Conservation (phyloP, 176 grass and related monocot species). For the Cenchrus purpureus region DNA sequence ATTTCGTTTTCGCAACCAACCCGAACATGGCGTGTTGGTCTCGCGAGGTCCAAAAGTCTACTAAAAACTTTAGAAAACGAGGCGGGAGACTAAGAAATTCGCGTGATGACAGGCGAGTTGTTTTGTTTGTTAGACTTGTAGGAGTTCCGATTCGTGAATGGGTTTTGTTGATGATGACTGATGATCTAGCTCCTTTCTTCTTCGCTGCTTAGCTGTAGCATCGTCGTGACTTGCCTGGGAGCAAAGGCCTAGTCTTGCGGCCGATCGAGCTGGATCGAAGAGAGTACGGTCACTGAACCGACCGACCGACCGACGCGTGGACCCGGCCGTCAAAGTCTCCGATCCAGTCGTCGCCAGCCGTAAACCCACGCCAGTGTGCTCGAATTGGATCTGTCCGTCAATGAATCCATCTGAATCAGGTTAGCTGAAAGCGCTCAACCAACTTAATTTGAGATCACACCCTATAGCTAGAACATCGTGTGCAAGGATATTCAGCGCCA, state of each 20-base stretch:
- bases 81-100: background rate
- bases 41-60: constrained; percentile 26
- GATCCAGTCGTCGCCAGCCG: constrained; percentile 16
- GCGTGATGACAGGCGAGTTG: constrained; percentile 13
- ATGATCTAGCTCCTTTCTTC: background rate
- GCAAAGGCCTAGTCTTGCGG: background rate
- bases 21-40: constrained; percentile 32
- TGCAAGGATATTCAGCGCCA: background rate
- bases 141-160: background rate
- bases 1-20: constrained; percentile 8
- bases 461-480: too few relatives aligned
- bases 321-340: constrained; percentile 52
- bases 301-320: constrained; percentile 2
- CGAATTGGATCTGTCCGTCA: background rate
- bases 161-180: background rate
- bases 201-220: background rate
- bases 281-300: background rate
- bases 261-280: background rate
- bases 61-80: constrained; percentile 24
- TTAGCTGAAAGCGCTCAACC: constrained; percentile 30
- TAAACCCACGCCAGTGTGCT: background rate
- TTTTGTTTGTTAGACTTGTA: constrained; percentile 2
- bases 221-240: constrained; percentile 21
- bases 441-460: background rate
- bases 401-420: background rate